Percentiles rank a stretch among this genome's conserved stretches.
phyloP scores from a whole-genome alignment of 164 flowering plant genomes.

The Vitis labrusca region DNA sequence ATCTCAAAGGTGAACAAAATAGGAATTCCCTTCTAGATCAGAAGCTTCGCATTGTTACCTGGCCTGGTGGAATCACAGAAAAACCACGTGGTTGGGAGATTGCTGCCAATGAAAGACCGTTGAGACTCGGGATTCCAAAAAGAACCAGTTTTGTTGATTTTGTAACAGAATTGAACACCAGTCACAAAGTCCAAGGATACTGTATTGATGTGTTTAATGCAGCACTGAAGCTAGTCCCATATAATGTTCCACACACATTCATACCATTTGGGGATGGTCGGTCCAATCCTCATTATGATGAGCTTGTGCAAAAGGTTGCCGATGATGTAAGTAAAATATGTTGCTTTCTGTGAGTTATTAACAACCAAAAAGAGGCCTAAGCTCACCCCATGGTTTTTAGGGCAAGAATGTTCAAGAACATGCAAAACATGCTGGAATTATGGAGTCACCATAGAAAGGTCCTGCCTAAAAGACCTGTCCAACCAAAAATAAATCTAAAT shows the following conservation, averaged over 20 bases:
- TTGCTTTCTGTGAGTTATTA: no score
- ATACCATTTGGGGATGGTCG: slow-evolving; percentile 62
- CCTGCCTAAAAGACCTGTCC: background rate
- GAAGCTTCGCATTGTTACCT: slow-evolving; percentile 42
- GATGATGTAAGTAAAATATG: slow-evolving; percentile 46
- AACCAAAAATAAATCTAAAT: background rate
- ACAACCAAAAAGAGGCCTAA: background rate
- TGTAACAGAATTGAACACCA: slow-evolving; percentile 31
- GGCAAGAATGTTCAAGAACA: background rate
- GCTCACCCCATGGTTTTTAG: background rate
- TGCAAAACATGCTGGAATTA: background rate
- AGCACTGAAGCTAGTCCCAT: slow-evolving; percentile 55
- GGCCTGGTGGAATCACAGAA: slow-evolving; percentile 61
- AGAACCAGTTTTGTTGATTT: slow-evolving; percentile 61
- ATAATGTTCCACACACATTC: slow-evolving; percentile 52
- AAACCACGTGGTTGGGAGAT: slow-evolving; percentile 78
- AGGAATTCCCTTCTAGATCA: slow-evolving; percentile 16
- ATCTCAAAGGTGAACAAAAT: slow-evolving; percentile 5
- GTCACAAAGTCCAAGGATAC: slow-evolving; percentile 48
- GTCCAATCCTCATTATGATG: slow-evolving; percentile 57
- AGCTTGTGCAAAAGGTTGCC: slow-evolving; percentile 54
- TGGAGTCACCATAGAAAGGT: background rate
- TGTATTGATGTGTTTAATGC: slow-evolving; percentile 73
- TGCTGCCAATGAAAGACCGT: slow-evolving; percentile 42
- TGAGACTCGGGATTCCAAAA: slow-evolving; percentile 63